Evolutionary conservation across 768 basidiomycete species (phyloP).

Genomic region (Scleroderma citrinum): DNA sequence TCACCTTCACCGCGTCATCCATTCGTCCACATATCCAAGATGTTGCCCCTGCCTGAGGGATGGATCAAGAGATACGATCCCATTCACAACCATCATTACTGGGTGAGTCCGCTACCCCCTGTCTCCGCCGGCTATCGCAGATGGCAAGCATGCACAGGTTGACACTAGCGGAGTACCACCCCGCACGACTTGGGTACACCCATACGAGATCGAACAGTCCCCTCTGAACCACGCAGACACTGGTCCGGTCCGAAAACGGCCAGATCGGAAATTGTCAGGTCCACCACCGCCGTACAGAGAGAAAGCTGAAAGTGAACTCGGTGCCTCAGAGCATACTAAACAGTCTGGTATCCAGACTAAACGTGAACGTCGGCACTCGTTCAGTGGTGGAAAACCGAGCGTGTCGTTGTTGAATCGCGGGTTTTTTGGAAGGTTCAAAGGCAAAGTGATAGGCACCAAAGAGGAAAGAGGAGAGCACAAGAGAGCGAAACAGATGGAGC

Average conservation of each 20-base stretch:
- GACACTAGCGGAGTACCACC: conserved; percentile 59
- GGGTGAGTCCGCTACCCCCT: conserved; percentile 28
- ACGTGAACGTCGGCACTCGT: conserved; percentile 28
- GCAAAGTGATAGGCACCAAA: conserved; percentile 57
- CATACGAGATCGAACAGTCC: conserved; percentile 63
- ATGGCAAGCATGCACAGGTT: conserved; percentile 44
- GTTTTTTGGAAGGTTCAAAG: conserved; percentile 56
- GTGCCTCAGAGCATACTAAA: no score
- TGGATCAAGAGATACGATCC: conserved; percentile 50
- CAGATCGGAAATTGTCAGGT: conserved; percentile 2
- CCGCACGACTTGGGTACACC: conserved; percentile 67
- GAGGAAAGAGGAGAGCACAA: conserved; percentile 51
- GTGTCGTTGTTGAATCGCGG: conserved; percentile 35
- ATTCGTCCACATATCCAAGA: no score
- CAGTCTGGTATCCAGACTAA: no score
- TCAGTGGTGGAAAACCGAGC: conserved; percentile 9
- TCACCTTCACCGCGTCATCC: no score
- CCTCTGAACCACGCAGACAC: conserved; percentile 49
- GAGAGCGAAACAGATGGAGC: conserved; percentile 20
- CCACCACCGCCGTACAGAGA: conserved; percentile 27
- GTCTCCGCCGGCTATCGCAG: neutral
- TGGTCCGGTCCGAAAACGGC: conserved; percentile 22
- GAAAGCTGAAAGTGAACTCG: no score
- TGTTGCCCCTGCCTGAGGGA: conserved; percentile 47
- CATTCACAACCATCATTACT: conserved; percentile 40